These are phyloP conservation scores for Euphrasia confusa DNA, from an alignment of 257 asterid species.

Conservation along the genomic window DNA sequence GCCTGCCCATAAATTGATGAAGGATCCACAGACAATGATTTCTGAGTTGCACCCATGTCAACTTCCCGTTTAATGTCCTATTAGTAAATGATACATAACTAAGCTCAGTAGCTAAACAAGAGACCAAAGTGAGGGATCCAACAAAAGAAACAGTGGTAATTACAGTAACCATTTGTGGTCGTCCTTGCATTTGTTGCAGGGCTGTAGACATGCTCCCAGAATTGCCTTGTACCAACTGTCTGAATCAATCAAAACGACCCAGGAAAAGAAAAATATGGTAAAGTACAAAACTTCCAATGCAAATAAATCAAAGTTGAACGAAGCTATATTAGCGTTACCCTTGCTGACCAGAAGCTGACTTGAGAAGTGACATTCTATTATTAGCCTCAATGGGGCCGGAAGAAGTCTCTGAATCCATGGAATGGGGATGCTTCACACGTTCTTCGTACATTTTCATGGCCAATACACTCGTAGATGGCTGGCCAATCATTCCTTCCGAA, in stretches of 20 bases:
- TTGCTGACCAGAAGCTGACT: slow-evolving; percentile 83
- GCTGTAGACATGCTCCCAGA: slow-evolving; percentile 86
- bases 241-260: slow-evolving; percentile 40
- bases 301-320: slow-evolving; percentile 7
- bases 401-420: slow-evolving; percentile 89
- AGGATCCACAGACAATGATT: slow-evolving; percentile 82
- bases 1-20: slow-evolving; percentile 91
- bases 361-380: slow-evolving; percentile 84
- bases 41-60: slow-evolving; percentile 61
- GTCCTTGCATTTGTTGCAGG: slow-evolving; percentile 97
- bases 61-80: slow-evolving; percentile 85
- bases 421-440: slow-evolving; percentile 84
- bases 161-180: slow-evolving; percentile 78
- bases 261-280: neutral
- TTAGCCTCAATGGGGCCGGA: slow-evolving; percentile 73
- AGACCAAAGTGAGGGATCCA: slow-evolving; percentile 2
- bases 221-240: slow-evolving; percentile 87
- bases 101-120: slow-evolving; percentile 23
- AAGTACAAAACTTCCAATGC: neutral
- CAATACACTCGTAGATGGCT: slow-evolving; percentile 88
- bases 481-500: slow-evolving; percentile 92
- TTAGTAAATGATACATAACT: slow-evolving; percentile 20
- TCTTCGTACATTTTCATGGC: slow-evolving; percentile 97
- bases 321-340: slow-evolving; percentile 49
- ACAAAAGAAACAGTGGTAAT: slow-evolving; percentile 21